Percentiles rank a stretch among this genome's conserved stretches.
phyloP scores from a whole-genome alignment of 2,329 filamentous ascomycete species.

The Hypoxylon sp. region DNA sequence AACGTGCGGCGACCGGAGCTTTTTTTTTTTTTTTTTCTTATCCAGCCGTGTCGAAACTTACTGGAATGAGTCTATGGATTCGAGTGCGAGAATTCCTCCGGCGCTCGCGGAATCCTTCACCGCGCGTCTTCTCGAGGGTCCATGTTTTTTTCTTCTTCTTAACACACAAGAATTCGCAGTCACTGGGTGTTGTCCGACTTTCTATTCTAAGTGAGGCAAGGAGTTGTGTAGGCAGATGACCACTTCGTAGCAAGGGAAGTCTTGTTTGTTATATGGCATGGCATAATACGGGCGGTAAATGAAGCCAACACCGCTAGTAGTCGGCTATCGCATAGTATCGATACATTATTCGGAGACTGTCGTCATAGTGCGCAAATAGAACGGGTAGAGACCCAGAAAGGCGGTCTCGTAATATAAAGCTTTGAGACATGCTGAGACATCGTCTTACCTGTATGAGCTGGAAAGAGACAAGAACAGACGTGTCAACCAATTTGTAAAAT shows the following conservation, averaged over 20 bases:
- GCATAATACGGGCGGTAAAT: neutral
- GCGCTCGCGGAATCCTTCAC: neutral
- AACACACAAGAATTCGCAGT: too few relatives aligned
- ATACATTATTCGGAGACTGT: neutral
- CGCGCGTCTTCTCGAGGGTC: neutral
- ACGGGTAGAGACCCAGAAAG: neutral
- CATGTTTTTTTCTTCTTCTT: too few relatives aligned
- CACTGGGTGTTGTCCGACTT: too few relatives aligned
- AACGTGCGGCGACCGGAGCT: neutral
- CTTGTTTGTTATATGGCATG: neutral
- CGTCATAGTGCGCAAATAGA: neutral
- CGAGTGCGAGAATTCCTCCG: neutral
- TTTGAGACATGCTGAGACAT: too few relatives aligned
- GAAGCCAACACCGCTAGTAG: neutral
- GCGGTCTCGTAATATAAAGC: neutral
- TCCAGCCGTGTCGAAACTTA: neutral
- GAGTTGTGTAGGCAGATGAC: neutral
- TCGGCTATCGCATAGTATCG: neutral
- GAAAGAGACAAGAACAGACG: neutral
- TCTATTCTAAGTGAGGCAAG: too few relatives aligned
- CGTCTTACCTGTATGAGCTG: neutral
- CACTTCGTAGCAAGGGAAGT: neutral
- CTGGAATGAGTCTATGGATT: neutral
- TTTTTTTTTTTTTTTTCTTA: neutral
- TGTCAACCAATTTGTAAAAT: too few relatives aligned